Conservation (phyloP, 2,329 filamentous ascomycete species). For the Cryphonectria nitschkei region DNA sequence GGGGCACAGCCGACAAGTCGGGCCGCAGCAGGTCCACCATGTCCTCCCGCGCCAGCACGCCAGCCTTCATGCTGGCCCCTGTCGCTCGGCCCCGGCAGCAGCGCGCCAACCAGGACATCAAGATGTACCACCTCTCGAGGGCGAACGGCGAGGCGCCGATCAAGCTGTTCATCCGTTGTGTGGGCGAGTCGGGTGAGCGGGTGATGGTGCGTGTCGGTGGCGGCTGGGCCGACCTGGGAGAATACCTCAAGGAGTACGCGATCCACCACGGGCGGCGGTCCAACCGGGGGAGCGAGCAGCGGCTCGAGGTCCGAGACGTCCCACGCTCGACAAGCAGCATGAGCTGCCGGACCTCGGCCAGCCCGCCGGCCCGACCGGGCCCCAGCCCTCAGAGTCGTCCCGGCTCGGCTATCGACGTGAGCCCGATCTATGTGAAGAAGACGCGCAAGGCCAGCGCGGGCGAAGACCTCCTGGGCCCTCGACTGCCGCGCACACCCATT, state of each 20-base stretch:
- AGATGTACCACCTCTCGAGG: slow-evolving; percentile 88
- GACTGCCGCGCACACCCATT: slow-evolving; percentile 48
- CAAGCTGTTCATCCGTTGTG: slow-evolving; percentile 90
- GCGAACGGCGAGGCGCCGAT: slow-evolving; percentile 84
- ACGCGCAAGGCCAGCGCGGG: slow-evolving; percentile 50
- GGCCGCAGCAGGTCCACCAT: slow-evolving; percentile 54
- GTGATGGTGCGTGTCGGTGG: slow-evolving; percentile 98
- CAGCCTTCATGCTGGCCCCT: slow-evolving; percentile 72
- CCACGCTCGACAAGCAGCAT: slow-evolving; percentile 36
- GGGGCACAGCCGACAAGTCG: slow-evolving; percentile 38
- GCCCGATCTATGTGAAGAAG: slow-evolving; percentile 59
- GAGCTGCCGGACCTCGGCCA: slow-evolving; percentile 31
- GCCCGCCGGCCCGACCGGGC: slow-evolving; percentile 41
- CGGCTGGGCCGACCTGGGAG: slow-evolving; percentile 95
- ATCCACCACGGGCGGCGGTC: slow-evolving; percentile 83
- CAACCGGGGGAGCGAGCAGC: slow-evolving; percentile 49
- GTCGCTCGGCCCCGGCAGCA: slow-evolving; percentile 54
- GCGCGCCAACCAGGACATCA: slow-evolving; percentile 72
- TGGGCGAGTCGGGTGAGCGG: slow-evolving; percentile 86
- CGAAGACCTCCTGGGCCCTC: slow-evolving; percentile 35
- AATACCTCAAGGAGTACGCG: slow-evolving; percentile 93
- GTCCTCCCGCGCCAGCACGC: slow-evolving; percentile 54
- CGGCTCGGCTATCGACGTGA: slow-evolving; percentile 43
- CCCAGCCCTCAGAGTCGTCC: slow-evolving; percentile 45
- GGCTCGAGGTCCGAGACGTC: slow-evolving; percentile 62